Conservation (phyloP, 1,139 yeast species). For the Yamadazyma triangularis region DNA sequence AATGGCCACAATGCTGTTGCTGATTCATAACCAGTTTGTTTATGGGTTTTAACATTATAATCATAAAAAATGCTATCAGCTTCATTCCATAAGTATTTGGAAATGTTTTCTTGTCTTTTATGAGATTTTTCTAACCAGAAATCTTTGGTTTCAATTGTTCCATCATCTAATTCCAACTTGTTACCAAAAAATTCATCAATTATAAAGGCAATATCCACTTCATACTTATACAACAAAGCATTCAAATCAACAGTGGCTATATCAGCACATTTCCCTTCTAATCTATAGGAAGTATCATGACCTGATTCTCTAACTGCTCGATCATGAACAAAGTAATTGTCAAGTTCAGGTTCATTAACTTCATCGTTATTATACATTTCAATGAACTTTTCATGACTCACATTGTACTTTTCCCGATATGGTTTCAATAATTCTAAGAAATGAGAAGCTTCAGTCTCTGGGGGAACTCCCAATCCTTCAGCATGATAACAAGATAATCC, state of each 20-base stretch:
- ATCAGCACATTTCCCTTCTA: conserved; percentile 86
- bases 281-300: conserved; percentile 88
- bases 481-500: conserved; percentile 92
- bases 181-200: conserved; percentile 57
- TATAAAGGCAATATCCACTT: conserved; percentile 70
- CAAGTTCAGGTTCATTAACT: conserved; percentile 72
- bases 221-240: conserved; percentile 84
- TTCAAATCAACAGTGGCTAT: conserved; percentile 90
- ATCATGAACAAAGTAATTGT: conserved; percentile 86
- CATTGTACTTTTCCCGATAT: conserved; percentile 58
- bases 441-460: conserved; percentile 93
- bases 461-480: conserved; percentile 87
- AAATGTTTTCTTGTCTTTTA: conserved; percentile 51
- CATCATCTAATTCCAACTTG: conserved; percentile 24
- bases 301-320: conserved; percentile 96
- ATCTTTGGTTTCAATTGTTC: conserved; percentile 44
- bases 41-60: conserved; percentile 59
- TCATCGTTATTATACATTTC: conserved; percentile 62
- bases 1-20: conserved; percentile 93
- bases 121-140: conserved; percentile 60
- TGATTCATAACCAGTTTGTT: conserved; percentile 69
- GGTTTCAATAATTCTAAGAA: conserved; percentile 71
- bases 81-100: conserved; percentile 83
- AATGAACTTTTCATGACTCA: conserved; percentile 67
- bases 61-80: conserved; percentile 77